Evolutionary conservation across 2,329 filamentous ascomycete species (phyloP).

Genomic region (Alternaria gaisen): DNA sequence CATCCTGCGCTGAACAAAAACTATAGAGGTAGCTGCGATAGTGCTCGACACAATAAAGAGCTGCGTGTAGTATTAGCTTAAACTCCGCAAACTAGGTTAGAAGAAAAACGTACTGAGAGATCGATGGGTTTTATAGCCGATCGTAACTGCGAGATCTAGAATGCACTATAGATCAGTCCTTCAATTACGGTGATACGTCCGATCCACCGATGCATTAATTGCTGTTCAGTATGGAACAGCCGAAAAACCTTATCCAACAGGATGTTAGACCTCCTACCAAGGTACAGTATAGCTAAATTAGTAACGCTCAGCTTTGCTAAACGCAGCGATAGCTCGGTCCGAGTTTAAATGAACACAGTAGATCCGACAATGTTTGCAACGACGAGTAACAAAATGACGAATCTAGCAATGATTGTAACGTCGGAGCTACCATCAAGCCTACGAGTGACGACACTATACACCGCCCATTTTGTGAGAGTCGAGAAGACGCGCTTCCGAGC

Average conservation of each 20-base stretch:
- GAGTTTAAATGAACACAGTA: background rate
- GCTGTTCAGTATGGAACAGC: background rate
- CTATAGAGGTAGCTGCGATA: background rate
- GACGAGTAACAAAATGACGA: background rate
- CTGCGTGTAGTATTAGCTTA: background rate
- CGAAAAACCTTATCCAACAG: background rate
- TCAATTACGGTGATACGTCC: slow-evolving; percentile 6
- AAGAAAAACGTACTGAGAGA: background rate
- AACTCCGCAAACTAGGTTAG: too few relatives aligned
- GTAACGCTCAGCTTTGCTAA: background rate
- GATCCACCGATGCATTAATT: slow-evolving; percentile 14
- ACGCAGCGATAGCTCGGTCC: background rate
- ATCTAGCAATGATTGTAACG: background rate
- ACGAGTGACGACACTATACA: background rate
- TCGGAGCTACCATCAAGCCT: slow-evolving; percentile 1
- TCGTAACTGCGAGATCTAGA: background rate
- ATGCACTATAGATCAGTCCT: background rate
- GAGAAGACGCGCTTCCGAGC: background rate
- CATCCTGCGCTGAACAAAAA: background rate
- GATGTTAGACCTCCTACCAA: slow-evolving; percentile 4
- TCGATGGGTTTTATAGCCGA: background rate
- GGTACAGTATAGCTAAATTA: background rate
- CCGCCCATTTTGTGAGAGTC: background rate
- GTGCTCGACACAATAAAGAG: background rate
- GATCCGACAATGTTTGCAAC: background rate